These are phyloP conservation scores for Nigrospora sphaerica DNA, from an alignment of 2,329 filamentous ascomycete species.

Conservation along the genomic window DNA sequence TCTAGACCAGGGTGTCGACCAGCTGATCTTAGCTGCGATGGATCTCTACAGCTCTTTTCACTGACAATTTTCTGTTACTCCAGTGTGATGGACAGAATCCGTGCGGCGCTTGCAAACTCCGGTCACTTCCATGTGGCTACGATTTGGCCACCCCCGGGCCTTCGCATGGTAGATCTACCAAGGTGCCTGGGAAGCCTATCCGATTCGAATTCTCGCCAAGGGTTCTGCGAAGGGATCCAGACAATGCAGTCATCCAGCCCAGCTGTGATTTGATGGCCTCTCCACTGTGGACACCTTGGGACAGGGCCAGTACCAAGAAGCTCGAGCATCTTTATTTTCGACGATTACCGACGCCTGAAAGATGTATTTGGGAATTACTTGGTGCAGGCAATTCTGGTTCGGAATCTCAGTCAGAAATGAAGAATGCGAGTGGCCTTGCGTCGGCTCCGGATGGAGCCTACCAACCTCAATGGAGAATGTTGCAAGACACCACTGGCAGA, in stretches of 20 bases:
- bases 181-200: conserved; percentile 28
- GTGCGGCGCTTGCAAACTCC: conserved; percentile 52
- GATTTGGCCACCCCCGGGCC: conserved; percentile 22
- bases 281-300: too few species aligned
- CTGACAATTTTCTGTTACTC: background rate
- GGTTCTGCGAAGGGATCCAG: background rate
- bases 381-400: conserved; percentile 17
- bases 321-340: too few species aligned
- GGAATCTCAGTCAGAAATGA: conserved; percentile 26
- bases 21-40: background rate
- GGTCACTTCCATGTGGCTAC: conserved; percentile 37
- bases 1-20: too few species aligned
- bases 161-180: conserved; percentile 20
- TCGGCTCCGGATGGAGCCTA: conserved; percentile 51
- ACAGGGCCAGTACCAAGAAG: too few species aligned
- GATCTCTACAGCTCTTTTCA: too few species aligned
- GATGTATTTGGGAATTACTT: conserved; percentile 7
- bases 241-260: background rate
- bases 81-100: conserved; percentile 53
- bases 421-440: conserved; percentile 30
- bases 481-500: conserved; percentile 51
- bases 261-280: background rate
- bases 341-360: background rate
- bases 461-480: conserved; percentile 44
- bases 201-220: conserved; percentile 20